Conservation (phyloP, 2,329 filamentous ascomycete genomes). For the Curvularia sp. region DNA sequence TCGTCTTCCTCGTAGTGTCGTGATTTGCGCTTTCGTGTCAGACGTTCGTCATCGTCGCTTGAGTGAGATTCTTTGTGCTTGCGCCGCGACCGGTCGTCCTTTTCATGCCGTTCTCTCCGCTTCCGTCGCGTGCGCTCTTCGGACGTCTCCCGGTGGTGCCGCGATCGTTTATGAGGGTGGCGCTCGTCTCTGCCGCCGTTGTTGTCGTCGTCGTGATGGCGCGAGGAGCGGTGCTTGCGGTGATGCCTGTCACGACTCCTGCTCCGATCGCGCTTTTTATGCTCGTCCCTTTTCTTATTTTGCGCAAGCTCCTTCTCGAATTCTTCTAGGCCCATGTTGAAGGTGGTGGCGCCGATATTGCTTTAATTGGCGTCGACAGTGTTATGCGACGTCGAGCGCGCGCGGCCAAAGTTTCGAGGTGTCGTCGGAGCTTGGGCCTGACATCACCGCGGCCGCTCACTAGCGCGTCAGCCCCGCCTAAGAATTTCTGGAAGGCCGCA, state of each 20-base stretch:
- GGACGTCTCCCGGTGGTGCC: conserved; percentile 58
- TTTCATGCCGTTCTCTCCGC: conserved; percentile 50
- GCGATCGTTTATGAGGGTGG: conserved; percentile 71
- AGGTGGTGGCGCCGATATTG: not conserved
- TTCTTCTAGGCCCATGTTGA: conserved; percentile 68
- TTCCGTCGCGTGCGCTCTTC: conserved; percentile 56
- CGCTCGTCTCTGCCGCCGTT: conserved; percentile 38
- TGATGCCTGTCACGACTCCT: conserved; percentile 49
- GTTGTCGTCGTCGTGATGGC: conserved; percentile 57
- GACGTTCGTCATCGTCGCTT: conserved; percentile 46
- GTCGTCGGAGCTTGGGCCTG: conserved; percentile 30
- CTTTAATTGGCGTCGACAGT: not conserved
- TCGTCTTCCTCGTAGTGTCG: conserved; percentile 45
- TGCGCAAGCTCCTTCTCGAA: conserved; percentile 80
- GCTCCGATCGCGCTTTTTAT: conserved; percentile 57
- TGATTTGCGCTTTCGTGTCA: conserved; percentile 45
- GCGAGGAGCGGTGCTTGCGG: conserved; percentile 54
- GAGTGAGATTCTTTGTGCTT: conserved; percentile 44
- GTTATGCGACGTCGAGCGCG: conserved; percentile 13
- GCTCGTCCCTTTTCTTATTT: conserved; percentile 64
- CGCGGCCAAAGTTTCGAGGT: conserved; percentile 20
- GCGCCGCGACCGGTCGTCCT: conserved; percentile 43
- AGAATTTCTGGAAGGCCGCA: conserved; percentile 39
- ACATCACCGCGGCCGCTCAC: conserved; percentile 33
- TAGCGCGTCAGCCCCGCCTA: conserved; percentile 40